Base-by-base conservation (phyloP, 768 basidiomycete species). In the Infundibulicybe gibba region DNA sequence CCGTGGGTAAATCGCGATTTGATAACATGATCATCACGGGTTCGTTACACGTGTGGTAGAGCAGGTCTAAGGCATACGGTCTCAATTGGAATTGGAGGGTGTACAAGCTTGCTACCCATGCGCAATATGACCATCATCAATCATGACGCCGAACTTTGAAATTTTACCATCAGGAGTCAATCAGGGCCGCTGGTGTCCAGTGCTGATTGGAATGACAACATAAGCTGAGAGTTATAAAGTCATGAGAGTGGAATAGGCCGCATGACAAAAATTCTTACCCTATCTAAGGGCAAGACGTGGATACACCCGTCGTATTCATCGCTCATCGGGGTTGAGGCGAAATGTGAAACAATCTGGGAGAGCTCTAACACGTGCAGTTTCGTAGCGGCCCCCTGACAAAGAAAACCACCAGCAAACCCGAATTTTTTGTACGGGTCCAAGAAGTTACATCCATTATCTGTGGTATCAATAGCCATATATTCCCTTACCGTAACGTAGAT, bases 391-490 rank as follows among this genome's bases (percentile, higher is more conserved):
- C 35, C 19, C 3, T 38, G 21, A 33, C 54, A 51, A 9, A 56
- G 40, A 34, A 43, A 53, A 12, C 52, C 49, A 10, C 41, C 49
- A 9, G 54, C 43, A 32, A 51, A 51, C 6, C 54, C 49, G 37
- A 48, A 53, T 21, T 41, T n/a, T 10, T 41, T 11, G 41, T 56
- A 56, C 6, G 52, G 52, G 37, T 56, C 52, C 17, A 38, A 6
- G 10, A 14, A 19, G 17, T 19, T n/a, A 25, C 8, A 8, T 25
- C 25, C 25, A 8, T 4, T 8, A 16, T n/a, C 14, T 13, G 8
- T 12, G 17, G 40, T 31, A 32, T 45, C 10, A 32, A 44, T n/a
- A 10, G 15, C 20, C 10, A 12, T 11, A 32, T 41, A 40, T 33
- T 46, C 38, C 13, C 40, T 33, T 6, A 55, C 43, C 17, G 20